phyloP scores from a whole-genome alignment of 768 basidiomycete species.

The Postia placenta region DNA sequence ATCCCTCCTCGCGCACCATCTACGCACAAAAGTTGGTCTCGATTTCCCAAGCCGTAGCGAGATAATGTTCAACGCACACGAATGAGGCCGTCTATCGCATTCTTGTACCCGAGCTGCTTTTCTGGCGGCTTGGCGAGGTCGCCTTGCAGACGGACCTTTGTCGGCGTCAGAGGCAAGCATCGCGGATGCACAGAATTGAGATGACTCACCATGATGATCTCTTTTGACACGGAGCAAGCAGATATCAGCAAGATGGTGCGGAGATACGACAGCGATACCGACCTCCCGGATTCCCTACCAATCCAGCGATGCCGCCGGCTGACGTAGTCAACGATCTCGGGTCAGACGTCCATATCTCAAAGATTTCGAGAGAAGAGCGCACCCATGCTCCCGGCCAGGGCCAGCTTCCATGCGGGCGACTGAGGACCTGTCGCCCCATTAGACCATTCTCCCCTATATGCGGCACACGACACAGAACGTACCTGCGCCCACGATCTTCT shows the following conservation, averaged over 20 bases:
- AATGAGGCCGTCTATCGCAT: conserved; percentile 84
- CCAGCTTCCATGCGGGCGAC: conserved; percentile 77
- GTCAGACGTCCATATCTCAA: too few species aligned
- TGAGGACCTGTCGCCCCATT: conserved; percentile 37
- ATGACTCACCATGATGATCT: conserved; percentile 23
- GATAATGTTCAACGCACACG: conserved; percentile 66
- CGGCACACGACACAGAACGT: conserved; percentile 13
- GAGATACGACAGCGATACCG: conserved; percentile 12
- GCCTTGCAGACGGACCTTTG: conserved; percentile 74
- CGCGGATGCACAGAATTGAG: background rate
- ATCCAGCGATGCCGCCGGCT: conserved; percentile 83
- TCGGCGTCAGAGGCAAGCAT: background rate
- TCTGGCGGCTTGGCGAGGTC: conserved; percentile 87
- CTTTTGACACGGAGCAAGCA: too few species aligned
- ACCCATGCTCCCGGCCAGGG: conserved; percentile 83
- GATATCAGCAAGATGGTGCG: too few species aligned
- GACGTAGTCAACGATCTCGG: conserved; percentile 9
- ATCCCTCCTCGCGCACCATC: conserved; percentile 88
- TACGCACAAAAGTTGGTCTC: too few species aligned
- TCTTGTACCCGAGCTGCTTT: conserved; percentile 86
- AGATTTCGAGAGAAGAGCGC: conserved; percentile 22
- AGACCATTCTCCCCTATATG: background rate
- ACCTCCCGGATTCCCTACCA: conserved; percentile 89
- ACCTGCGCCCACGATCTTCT: conserved; percentile 70
- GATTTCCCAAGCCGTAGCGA: too few species aligned